Percentiles rank a stretch among this genome's conserved stretches.
Evolutionary conservation across 2,329 filamentous ascomycete genomes (phyloP).

Genomic region (Trichophyton benhamiae): DNA sequence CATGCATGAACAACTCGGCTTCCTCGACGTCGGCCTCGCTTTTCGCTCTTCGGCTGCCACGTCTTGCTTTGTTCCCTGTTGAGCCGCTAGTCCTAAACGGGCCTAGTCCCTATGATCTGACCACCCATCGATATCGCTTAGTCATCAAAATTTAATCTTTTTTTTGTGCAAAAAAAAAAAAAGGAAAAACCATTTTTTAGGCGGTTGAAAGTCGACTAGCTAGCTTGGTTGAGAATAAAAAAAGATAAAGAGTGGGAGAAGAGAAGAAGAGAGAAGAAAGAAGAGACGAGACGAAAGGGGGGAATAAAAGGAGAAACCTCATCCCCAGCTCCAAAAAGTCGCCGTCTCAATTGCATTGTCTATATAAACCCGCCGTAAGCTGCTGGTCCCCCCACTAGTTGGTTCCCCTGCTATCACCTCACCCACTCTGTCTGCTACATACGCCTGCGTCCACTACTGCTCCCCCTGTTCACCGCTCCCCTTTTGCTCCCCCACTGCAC

Average conservation of each 20-base stretch:
- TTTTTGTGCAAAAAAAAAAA: background rate
- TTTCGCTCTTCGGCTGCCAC: background rate
- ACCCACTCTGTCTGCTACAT: too few relatives aligned
- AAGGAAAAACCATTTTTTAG: background rate
- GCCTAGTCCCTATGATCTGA: background rate
- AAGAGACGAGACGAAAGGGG: background rate
- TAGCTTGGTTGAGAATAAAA: background rate
- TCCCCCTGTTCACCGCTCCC: background rate
- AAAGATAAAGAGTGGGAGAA: background rate
- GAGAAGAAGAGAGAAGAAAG: background rate
- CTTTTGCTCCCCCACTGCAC: background rate
- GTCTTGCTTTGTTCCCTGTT: background rate
- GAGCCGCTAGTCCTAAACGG: background rate
- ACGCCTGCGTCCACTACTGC: background rate
- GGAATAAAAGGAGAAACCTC: background rate
- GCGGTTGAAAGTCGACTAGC: too few relatives aligned
- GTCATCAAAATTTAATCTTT: background rate
- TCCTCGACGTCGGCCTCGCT: background rate
- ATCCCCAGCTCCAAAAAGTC: background rate
- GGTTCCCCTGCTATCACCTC: too few relatives aligned
- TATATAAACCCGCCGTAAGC: background rate
- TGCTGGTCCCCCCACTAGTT: background rate
- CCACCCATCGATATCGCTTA: background rate
- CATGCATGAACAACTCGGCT: background rate
- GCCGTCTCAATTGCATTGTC: background rate